phyloP scores from a whole-genome alignment of 1,284 basidiomycete genomes.

The Peniophora sp. region DNA sequence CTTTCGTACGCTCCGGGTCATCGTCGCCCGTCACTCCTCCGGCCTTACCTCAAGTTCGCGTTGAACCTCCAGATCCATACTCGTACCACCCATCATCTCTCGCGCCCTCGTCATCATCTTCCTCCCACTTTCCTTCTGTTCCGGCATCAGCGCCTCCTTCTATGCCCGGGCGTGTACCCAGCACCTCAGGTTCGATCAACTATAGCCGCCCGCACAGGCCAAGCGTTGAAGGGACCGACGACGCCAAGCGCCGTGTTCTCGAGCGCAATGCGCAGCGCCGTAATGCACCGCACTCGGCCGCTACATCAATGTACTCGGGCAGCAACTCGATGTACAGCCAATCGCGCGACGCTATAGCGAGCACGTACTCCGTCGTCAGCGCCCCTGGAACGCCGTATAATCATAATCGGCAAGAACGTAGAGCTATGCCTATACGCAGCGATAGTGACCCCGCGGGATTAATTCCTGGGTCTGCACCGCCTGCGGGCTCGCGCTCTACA shows the following conservation, averaged over 20 bases:
- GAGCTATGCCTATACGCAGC: neutral
- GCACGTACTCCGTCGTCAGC: slow-evolving; percentile 4
- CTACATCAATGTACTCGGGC: neutral
- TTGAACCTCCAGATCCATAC: neutral
- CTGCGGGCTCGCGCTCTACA: slow-evolving; percentile 1
- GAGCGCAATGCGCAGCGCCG: slow-evolving; percentile 43
- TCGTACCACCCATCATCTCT: neutral
- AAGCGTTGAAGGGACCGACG: slow-evolving; percentile 35
- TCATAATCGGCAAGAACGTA: neutral
- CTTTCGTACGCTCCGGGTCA: neutral
- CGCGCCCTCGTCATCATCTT: slow-evolving; percentile 19
- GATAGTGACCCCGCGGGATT: neutral
- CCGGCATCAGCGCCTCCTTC: slow-evolving; percentile 3
- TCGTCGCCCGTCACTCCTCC: neutral
- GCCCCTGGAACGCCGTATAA: slow-evolving; percentile 8
- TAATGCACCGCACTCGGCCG: slow-evolving; percentile 8
- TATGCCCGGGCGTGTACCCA: slow-evolving; percentile 14
- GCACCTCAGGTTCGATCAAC: slow-evolving; percentile 23
- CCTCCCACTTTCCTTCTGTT: slow-evolving; percentile 14
- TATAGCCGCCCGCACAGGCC: slow-evolving; percentile 50
- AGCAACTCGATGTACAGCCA: neutral
- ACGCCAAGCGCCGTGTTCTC: slow-evolving; percentile 51
- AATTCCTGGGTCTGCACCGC: neutral
- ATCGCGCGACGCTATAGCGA: too few species aligned
- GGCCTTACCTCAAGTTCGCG: neutral